A percentile compares a stretch with the other conserved stretches of the same genome.
phyloP scores from a whole-genome alignment of 2,329 filamentous ascomycete species.

The Purpureocillium lavendulum region DNA sequence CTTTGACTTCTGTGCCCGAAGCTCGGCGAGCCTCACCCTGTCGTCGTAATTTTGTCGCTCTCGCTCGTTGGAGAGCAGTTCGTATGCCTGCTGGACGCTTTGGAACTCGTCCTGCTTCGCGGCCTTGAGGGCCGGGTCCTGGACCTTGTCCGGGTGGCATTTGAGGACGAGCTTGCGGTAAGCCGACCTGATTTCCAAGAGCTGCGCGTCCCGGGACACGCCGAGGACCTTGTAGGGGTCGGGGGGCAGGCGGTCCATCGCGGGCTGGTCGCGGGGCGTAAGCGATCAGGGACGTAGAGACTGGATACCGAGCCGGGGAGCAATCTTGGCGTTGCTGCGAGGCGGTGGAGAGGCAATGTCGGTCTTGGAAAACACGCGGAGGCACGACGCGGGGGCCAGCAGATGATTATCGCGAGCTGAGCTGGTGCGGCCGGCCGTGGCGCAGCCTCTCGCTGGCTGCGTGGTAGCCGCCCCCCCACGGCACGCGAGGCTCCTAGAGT shows the following conservation, averaged over 20 bases:
- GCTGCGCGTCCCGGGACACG: conserved; percentile 61
- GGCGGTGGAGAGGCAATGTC: too few relatives aligned
- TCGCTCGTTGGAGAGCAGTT: conserved; percentile 72
- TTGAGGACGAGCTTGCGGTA: conserved; percentile 82
- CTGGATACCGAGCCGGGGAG: too few relatives aligned
- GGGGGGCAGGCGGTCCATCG: conserved; percentile 45
- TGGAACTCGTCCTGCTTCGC: conserved; percentile 84
- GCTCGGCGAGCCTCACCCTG: conserved; percentile 56
- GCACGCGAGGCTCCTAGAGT: too few relatives aligned
- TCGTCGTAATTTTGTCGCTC: conserved; percentile 72
- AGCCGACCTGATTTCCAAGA: conserved; percentile 65
- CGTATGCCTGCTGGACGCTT: conserved; percentile 86
- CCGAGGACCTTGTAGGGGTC: conserved; percentile 78
- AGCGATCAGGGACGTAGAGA: too few relatives aligned
- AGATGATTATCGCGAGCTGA: too few relatives aligned
- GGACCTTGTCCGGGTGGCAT: conserved; percentile 87
- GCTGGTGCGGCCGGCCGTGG: too few relatives aligned
- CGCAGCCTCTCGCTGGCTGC: too few relatives aligned
- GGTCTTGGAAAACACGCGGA: too few relatives aligned
- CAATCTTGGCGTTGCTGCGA: too few relatives aligned
- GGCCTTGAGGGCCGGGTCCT: conserved; percentile 66
- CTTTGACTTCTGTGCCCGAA: conserved; percentile 42
- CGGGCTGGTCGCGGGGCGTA: too few relatives aligned
- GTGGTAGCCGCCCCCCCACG: too few relatives aligned
- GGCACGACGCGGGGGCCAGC: too few relatives aligned